Percentiles rank a stretch among this genome's conserved stretches.
Evolutionary conservation across 176 grass and related monocot species (phyloP).

Genomic region (Oryza officinalis): DNA sequence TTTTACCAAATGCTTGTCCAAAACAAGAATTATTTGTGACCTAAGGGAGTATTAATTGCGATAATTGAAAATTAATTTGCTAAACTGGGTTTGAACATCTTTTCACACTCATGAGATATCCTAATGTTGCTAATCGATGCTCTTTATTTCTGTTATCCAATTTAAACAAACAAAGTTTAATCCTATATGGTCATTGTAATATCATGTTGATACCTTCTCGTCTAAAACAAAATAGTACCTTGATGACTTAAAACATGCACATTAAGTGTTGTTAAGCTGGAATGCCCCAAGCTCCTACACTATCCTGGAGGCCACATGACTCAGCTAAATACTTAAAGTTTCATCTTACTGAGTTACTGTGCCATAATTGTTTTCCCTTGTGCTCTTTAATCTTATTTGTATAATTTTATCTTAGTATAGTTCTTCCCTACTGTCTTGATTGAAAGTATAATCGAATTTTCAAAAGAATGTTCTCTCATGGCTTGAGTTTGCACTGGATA

Average conservation of each 20-base stretch:
- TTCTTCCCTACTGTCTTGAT: too few species aligned
- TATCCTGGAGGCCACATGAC: neutral
- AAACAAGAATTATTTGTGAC: too few species aligned
- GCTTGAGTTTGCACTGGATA: constrained; percentile 5
- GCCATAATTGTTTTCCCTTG: too few species aligned
- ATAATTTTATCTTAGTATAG: too few species aligned
- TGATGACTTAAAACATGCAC: neutral
- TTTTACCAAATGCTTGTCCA: too few species aligned
- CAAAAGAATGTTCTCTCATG: constrained; percentile 2
- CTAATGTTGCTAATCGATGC: constrained; percentile 15
- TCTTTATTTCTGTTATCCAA: constrained; percentile 2
- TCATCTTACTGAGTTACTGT: too few species aligned
- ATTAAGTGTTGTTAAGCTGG: neutral
- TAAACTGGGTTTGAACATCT: neutral
- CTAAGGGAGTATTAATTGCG: neutral
- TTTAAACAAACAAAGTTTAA: neutral
- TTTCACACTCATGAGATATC: neutral
- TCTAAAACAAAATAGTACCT: neutral
- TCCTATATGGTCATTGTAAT: neutral
- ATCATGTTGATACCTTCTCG: neutral
- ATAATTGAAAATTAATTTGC: neutral
- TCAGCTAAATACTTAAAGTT: too few species aligned
- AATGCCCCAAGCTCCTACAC: neutral
- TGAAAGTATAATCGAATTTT: too few species aligned
- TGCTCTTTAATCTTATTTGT: too few species aligned